Base-by-base conservation (phyloP, 441 rosid genomes). In the Bocquillonia castaneifolia region DNA sequence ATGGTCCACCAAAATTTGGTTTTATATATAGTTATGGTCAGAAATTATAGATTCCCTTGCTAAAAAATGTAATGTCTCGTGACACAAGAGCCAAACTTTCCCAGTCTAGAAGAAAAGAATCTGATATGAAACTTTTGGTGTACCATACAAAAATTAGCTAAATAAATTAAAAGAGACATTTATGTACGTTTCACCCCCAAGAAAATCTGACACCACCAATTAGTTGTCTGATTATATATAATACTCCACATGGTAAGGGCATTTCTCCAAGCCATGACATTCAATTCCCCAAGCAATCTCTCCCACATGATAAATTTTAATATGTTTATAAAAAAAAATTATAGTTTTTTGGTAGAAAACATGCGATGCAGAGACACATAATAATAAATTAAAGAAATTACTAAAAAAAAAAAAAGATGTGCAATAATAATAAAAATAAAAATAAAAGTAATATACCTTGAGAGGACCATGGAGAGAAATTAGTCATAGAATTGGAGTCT, bases 401-500 rank as follows among this genome's bases (percentile, higher is more conserved):
- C 17, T 31, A 10, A 57, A 32, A 57, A 57, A 31, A 7, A 8
- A 34, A 18, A 9, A n/a, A 63, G 12, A 59, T 37, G 28, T 22
- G 31, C 39, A 60, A 15, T n/a, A 65, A 73, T 5, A 25, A n/a
- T 25, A 25, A 42, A n/a, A n/a, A n/a, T n/a, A n/a, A n/a, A n/a
- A n/a, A n/a, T n/a, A n/a, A n/a, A n/a, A n/a, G n/a, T n/a, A n/a
- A n/a, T 69, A 32, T 87, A 82, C 96, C 98, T 85, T 84, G 92
- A 72, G 94, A 85, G 54, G 97, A 82, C 98, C 97, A 93, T n/a
- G 94, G 75, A 22, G 89, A 83, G 65, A 79, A 75, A 61, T 81
- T 74, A 63, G 81, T 52, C 44, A 73, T 52, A 51, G 85, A 73
- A 67, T 71, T 79, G 37, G 88, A 72, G 59, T 83, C 87, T 45